Evolutionary conservation across 257 asterid species (phyloP), one percentile per base, ranked within the genome.

Genomic region (Solanum infundibuliforme): DNA sequence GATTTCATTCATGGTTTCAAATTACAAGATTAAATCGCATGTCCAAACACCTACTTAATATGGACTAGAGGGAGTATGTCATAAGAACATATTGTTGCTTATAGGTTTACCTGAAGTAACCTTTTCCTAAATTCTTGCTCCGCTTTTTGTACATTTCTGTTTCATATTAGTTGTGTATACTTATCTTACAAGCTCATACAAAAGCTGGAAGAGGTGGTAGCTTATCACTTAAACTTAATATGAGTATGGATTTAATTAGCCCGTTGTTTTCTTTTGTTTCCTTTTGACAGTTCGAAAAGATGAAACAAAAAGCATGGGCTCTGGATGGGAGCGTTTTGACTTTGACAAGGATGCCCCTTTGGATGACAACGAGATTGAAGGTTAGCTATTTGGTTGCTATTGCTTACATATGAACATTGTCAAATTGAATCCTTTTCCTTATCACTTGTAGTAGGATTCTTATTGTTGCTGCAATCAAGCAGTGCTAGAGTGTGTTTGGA

Each of bases 301-400:
- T 90, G 98, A 93, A 91, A 88, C 92, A 25, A 93, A 91, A 76
- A 95, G 98, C 83, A 94, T 90, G 90, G 98, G 98, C 91, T 92
- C 98, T 5, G 98, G 98, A 87, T 96, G 99, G 99, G 99, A 96
- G 92, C 92, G 98, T 36, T 96, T 96, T 77, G 96, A 95, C 90
- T 96, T 96, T 73, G 88, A 95, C 91, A 92, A 92, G 94, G 98
- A 96, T 90, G 99, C 99, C 55, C 96, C 98, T 87, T 94, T 96
- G 39, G 99, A 95, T 84, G 98, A 94, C 76, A 98, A 95, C 90
- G 98, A 95, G 90, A 90, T 95, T 76, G 98, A 96, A 94, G 98
- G 99, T 96, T 52, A 85, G 84, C 83, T 27, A 27, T 52, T 52
- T 52, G 62, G 62, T 52, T 75, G 12, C 23, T 83, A 66, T 76